Conservation (phyloP, 805 yeast species). For the Cyberlindnera nakhonratchasimensis region DNA sequence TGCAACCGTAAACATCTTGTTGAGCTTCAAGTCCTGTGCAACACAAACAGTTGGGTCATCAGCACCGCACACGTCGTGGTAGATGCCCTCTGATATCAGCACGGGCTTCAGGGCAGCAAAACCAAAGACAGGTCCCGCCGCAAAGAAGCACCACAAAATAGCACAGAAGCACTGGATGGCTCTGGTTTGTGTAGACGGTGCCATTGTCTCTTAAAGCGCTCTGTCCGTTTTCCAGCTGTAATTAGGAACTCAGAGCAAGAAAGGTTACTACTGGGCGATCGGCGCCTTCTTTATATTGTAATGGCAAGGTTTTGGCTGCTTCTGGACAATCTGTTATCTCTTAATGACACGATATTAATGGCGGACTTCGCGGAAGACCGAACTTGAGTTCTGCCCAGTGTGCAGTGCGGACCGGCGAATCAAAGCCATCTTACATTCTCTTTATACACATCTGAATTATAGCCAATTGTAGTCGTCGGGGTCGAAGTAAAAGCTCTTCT, state of each 20-base stretch:
- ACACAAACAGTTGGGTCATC: conserved; percentile 42
- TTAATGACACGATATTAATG: background rate
- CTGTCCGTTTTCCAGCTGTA: background rate
- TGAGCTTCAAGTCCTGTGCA: conserved; percentile 79
- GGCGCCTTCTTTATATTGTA: too few relatives aligned
- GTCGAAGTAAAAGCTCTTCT: conserved; percentile 1
- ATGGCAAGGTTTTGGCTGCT: background rate
- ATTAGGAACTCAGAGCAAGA: background rate
- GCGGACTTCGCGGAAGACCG: conserved; percentile 12
- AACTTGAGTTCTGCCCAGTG: too few relatives aligned
- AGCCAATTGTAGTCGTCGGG: conserved; percentile 1
- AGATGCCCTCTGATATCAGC: conserved; percentile 72
- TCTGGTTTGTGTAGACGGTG: conserved; percentile 11
- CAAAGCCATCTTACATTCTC: too few relatives aligned
- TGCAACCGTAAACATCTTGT: conserved; percentile 78
- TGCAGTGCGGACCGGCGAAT: background rate
- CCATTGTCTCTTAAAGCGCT: background rate
- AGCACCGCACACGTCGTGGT: conserved; percentile 53
- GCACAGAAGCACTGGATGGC: conserved; percentile 48
- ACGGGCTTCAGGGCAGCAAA: conserved; percentile 93
- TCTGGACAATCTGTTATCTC: conserved; percentile 1
- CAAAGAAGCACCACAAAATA: conserved; percentile 78
- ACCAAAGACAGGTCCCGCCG: conserved; percentile 94
- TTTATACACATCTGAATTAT: too few relatives aligned
- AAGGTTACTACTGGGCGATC: background rate